Conservation (phyloP, 140 eudicot genomes). For the Oenanthe javanica region DNA sequence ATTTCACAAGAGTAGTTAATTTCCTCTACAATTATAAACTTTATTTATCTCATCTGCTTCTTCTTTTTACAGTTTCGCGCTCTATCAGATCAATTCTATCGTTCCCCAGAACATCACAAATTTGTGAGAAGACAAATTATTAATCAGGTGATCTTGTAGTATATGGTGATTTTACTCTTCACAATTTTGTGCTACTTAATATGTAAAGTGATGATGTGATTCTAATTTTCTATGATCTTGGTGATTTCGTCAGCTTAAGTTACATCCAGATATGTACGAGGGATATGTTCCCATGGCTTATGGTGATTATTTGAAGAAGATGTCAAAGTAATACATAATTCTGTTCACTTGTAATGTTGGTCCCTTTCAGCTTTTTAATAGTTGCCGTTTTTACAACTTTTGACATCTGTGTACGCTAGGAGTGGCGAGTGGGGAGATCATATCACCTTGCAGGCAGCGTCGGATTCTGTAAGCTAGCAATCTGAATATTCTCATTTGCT, state of each 20-base stretch:
- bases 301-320: constrained; percentile 33
- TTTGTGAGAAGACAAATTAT: constrained; percentile 34
- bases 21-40: neutral
- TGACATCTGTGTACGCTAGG: constrained; percentile 19
- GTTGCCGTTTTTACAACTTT: neutral
- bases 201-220: neutral
- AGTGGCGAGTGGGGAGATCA: constrained; percentile 59
- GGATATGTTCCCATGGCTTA: constrained; percentile 48
- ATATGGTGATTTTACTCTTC: neutral
- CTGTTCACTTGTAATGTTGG: neutral
- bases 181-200: neutral
- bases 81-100: constrained; percentile 46
- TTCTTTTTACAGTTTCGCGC: constrained; percentile 35
- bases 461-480: constrained; percentile 32
- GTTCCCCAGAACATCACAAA: constrained; percentile 39
- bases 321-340: constrained; percentile 23
- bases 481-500: neutral
- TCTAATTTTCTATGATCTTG: neutral
- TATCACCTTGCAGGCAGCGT: constrained; percentile 51
- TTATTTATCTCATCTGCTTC: neutral
- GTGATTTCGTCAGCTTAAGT: constrained; percentile 30
- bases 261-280: constrained; percentile 31
- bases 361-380: neutral
- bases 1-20: neutral
- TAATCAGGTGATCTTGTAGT: constrained; percentile 20